phyloP scores from a whole-genome alignment of 805 yeast genomes.

The Metschnikowia koreensis region DNA sequence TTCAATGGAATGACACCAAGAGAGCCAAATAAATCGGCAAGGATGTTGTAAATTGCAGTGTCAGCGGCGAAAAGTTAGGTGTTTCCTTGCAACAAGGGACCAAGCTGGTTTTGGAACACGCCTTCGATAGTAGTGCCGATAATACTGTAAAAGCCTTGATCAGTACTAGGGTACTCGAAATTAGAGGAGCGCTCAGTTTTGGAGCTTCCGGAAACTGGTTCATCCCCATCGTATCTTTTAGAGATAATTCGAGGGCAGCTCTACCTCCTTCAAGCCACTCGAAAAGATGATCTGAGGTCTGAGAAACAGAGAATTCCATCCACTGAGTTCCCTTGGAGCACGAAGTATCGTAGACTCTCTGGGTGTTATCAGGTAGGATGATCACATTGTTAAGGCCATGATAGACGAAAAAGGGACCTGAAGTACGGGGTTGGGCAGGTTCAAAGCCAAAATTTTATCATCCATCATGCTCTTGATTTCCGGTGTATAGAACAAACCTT shows the following conservation, averaged over 20 bases:
- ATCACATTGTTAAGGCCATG: slow-evolving; percentile 24
- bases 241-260: slow-evolving; percentile 13
- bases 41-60: not conserved
- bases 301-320: slow-evolving; percentile 27
- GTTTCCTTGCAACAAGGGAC: slow-evolving; percentile 1
- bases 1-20: slow-evolving; percentile 9
- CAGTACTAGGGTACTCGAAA: slow-evolving; percentile 15
- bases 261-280: slow-evolving; percentile 18
- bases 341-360: slow-evolving; percentile 26
- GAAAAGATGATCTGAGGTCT: slow-evolving; percentile 25
- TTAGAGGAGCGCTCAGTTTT: slow-evolving; percentile 11
- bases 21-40: slow-evolving; percentile 1
- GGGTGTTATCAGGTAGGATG: slow-evolving; percentile 20
- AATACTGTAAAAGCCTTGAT: slow-evolving; percentile 5
- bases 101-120: slow-evolving; percentile 3
- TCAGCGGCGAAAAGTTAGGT: not conserved
- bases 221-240: slow-evolving; percentile 11
- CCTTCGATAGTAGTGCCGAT: slow-evolving; percentile 1
- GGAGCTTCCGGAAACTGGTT: slow-evolving; percentile 11
- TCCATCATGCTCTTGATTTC: slow-evolving; percentile 5
- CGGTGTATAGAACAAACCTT: slow-evolving; percentile 5
- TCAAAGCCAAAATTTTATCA: slow-evolving; percentile 7
- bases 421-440: slow-evolving; percentile 16
- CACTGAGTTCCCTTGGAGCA: slow-evolving; percentile 29
- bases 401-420: slow-evolving; percentile 26